Conservation (phyloP, 805 yeast genomes). For the Kodamaea nitidulidarum region DNA sequence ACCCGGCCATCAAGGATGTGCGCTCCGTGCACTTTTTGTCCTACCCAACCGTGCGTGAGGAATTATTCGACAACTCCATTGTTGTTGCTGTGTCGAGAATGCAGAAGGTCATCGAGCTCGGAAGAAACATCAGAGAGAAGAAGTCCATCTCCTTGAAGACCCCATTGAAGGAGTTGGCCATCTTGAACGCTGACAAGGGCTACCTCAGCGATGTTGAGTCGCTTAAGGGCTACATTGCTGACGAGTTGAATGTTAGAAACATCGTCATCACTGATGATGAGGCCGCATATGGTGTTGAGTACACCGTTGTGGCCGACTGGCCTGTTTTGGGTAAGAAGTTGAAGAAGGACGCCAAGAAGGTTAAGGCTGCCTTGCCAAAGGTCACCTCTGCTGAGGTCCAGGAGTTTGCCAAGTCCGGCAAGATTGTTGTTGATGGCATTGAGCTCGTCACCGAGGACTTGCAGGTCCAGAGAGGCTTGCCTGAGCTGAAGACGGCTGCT, state of each 20-base stretch:
- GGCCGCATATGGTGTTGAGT: conserved; percentile 84
- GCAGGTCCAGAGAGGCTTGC: conserved; percentile 84
- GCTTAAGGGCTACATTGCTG: conserved; percentile 73
- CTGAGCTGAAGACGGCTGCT: conserved; percentile 54
- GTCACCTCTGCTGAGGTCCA: conserved; percentile 82
- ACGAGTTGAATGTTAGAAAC: conserved; percentile 91
- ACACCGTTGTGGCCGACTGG: conserved; percentile 97
- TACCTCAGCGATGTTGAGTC: conserved; percentile 77
- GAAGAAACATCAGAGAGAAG: conserved; percentile 96
- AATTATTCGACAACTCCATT: conserved; percentile 73
- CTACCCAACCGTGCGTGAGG: conserved; percentile 83
- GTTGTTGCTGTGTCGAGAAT: conserved; percentile 89
- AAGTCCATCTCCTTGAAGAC: conserved; percentile 89
- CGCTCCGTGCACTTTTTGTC: conserved; percentile 91
- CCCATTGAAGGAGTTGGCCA: conserved; percentile 84
- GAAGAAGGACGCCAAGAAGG: conserved; percentile 89
- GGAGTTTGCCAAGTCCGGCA: conserved; percentile 64
- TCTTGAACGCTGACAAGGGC: conserved; percentile 70
- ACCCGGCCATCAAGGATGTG: conserved; percentile 48
- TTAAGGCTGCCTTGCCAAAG: conserved; percentile 86
- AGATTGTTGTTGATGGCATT: conserved; percentile 84
- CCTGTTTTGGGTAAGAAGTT: conserved; percentile 96
- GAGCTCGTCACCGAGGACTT: conserved; percentile 83
- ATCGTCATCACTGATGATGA: conserved; percentile 86
- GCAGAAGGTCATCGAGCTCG: conserved; percentile 95